A percentile compares a stretch with the other conserved stretches of the same genome.
These are phyloP conservation scores for Vanrija sp. DNA, from an alignment of 1,284 basidiomycete species.

Conservation along the genomic window DNA sequence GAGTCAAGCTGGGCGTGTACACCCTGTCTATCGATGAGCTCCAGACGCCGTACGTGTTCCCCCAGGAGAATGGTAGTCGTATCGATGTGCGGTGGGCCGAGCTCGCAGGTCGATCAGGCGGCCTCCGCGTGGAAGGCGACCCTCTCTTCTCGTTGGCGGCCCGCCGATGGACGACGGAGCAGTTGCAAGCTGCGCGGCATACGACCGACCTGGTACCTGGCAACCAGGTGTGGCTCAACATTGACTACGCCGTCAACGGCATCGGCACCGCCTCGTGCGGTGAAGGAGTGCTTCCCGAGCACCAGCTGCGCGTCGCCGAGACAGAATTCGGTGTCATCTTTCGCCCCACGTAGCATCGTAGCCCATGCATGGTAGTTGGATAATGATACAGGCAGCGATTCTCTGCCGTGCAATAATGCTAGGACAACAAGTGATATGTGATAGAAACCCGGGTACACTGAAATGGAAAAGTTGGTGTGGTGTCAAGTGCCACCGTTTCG, in stretches of 20 bases:
- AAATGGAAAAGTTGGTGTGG: too few species aligned
- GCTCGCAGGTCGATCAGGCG: neutral
- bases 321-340: neutral
- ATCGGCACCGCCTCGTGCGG: conserved; percentile 21
- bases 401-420: too few species aligned
- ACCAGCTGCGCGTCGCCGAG: neutral
- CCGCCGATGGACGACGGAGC: conserved; percentile 18
- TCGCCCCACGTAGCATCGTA: too few species aligned
- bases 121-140: neutral
- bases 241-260: conserved; percentile 16
- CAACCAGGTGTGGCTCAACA: conserved; percentile 18
- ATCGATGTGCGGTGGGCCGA: conserved; percentile 15
- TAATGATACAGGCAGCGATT: too few species aligned
- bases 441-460: too few species aligned
- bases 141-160: conserved; percentile 7
- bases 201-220: conserved; percentile 14
- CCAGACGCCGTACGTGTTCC: conserved; percentile 22
- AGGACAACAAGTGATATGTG: too few species aligned
- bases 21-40: conserved; percentile 12
- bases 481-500: too few species aligned
- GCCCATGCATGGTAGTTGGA: too few species aligned
- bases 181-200: conserved; percentile 17
- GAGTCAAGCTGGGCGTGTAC: conserved; percentile 9
- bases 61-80: conserved; percentile 23
- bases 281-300: conserved; percentile 14